Evolutionary conservation across 2,329 filamentous ascomycete genomes (phyloP).

Genomic region (Ilyonectria destructans): DNA sequence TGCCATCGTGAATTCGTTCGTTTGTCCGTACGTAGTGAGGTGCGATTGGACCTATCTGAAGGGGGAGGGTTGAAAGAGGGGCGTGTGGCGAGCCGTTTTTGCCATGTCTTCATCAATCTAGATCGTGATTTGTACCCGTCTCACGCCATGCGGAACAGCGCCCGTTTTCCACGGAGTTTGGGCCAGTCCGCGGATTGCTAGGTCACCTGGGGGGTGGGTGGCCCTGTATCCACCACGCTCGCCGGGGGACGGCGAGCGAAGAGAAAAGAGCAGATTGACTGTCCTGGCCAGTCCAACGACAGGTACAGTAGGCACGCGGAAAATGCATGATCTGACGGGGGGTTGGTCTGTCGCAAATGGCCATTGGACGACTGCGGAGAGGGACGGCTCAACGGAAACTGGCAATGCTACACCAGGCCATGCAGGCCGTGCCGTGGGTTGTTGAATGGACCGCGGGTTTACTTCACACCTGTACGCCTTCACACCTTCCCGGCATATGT

Average conservation of each 20-base stretch:
- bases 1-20: background rate
- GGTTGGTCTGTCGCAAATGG: constrained; percentile 19
- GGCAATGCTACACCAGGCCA: constrained; percentile 23
- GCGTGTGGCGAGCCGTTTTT: constrained; percentile 1
- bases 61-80: background rate
- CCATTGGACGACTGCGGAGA: constrained; percentile 22
- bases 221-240: constrained; percentile 6
- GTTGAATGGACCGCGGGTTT: constrained; percentile 17
- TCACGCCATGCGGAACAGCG: constrained; percentile 24
- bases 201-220: constrained; percentile 5
- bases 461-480: background rate
- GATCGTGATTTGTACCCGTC: constrained; percentile 20
- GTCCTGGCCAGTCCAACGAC: constrained; percentile 38
- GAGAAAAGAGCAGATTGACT: constrained; percentile 19
- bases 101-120: background rate
- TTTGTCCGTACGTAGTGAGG: background rate
- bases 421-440: constrained; percentile 17
- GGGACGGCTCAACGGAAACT: constrained; percentile 32
- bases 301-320: background rate
- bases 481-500: background rate
- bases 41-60: background rate
- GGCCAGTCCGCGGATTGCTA: constrained; percentile 21
- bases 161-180: constrained; percentile 14
- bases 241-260: constrained; percentile 1
- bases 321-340: constrained; percentile 41